Conservation (phyloP, 2,329 filamentous ascomycete species). For the Daldinia sp. region DNA sequence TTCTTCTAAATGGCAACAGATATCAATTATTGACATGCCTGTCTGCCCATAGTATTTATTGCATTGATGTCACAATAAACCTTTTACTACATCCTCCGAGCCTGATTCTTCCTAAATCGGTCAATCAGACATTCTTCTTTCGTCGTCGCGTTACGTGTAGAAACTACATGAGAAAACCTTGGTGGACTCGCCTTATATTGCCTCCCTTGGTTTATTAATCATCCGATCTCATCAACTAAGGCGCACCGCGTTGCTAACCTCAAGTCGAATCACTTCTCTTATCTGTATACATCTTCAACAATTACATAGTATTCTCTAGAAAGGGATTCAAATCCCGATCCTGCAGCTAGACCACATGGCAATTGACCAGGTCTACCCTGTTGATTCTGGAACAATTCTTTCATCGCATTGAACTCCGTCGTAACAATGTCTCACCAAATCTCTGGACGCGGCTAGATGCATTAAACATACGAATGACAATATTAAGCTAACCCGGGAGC, state of each 20-base stretch:
- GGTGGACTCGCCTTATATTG: conserved; percentile 8
- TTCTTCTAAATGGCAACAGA: neutral
- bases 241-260: neutral
- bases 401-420: conserved; percentile 27
- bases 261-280: conserved; percentile 2
- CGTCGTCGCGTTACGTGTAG: neutral
- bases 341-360: conserved; percentile 36
- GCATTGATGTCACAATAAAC: neutral
- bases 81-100: no score
- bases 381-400: conserved; percentile 32
- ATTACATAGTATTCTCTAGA: neutral
- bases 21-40: neutral
- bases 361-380: conserved; percentile 32
- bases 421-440: conserved; percentile 32
- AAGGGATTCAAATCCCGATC: conserved; percentile 31
- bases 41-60: neutral
- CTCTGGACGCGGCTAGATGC: conserved; percentile 32
- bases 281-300: neutral
- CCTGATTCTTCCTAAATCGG: neutral
- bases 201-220: conserved; percentile 10
- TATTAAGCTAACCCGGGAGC: conserved; percentile 23
- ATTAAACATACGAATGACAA: conserved; percentile 12
- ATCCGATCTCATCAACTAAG: conserved; percentile 8
- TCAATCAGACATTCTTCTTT: neutral
- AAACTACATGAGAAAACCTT: neutral